Evolutionary conservation across 2,329 filamentous ascomycete species (phyloP), one percentile per base, ranked within the genome.

Genomic region (Aureobasidium pullulans): DNA sequence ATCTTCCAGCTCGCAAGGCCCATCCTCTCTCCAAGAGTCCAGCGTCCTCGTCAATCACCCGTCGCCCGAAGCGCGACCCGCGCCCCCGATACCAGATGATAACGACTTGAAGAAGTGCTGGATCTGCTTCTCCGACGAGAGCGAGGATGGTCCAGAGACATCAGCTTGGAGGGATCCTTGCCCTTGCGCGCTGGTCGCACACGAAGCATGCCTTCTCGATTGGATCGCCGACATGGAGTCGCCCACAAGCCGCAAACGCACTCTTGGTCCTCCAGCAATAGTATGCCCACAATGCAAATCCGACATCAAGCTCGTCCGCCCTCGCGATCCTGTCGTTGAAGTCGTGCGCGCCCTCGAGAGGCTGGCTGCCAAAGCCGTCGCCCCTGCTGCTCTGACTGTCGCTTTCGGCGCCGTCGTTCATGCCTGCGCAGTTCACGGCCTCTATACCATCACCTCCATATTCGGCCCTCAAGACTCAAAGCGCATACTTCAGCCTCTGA

Each of bases 161-260:
- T 79, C 79, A 1, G 79, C 81, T 65, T 99, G 94, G 93, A 85
- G 90, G 46, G 89, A 88, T 58, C 92, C 94, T 1, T 99, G 94
- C 71, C 88, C 87, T 0, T 99, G 94, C 74, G 91, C 89, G 11
- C 80, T 99, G 40, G 89, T 89, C 59, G 94, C 92, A 1, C 94
- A 99, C 71, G 91, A 97, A 71, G 83, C 85, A 62, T 96, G 92
- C 71, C 81, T 97, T 64, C 79, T 97, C 40, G 88, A 90, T 67
- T 99, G 92, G 92, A 87, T 97, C 16, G 87, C 89, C n/a, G 90
- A 96, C 69, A 84, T 90, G 69, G 91, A 96, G 74, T 78, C 81
- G 23, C 82, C 82, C 1, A 74, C 81, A 16, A 69, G 77, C 62
- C 75, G 76, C 64, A 72, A 76, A 65, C 72, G 62, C 70, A 73